Base-by-base conservation (phyloP, 345 rosid genomes). In the Adansonia digitata region DNA sequence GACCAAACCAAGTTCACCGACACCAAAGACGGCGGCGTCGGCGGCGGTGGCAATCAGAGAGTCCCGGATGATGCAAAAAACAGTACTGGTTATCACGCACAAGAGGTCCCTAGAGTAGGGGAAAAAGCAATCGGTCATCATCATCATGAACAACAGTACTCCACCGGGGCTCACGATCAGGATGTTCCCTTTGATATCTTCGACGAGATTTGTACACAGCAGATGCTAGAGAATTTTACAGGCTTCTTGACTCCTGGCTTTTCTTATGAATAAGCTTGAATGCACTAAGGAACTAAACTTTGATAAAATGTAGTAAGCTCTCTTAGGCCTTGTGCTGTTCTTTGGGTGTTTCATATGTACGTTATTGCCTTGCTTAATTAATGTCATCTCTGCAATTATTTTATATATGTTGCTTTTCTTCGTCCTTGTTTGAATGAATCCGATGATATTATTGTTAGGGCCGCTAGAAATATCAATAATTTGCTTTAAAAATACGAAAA, bases 1-100 rank as follows among this genome's bases (percentile, higher is more conserved):
- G 75, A 74, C 37, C 64, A 63, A 11, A 24, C 72, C 35, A 63
- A n/a, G 24, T 74, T 74, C 71, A 63, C 46, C 31, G 63, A 52
- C 63, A 39, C 65, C 26, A 20, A 39, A 11, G n/a, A 43, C 5
- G 35, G 13, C 37, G 35, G 3, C 20, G 5, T 3, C 61, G 48
- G 18, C 64, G 42, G 15, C 52, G 37, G 14, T 40, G 42, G 37
- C n/a, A 15, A 59, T 37, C 75, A 57, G 18, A 73, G 26, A n/a
- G 57, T 42, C 26, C 60, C 68, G 11, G 68, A 59, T 11, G 57
- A 52, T 5, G 20, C 11, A n/a, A 5, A 42, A 52, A 72, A 15
- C 2, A 4, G 14, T 17, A 5, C 7, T 3, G 74, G 24, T 24
- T 13, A 72, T 40, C 55, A 40, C 26, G 68, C 10, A n/a, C 39